These are phyloP conservation scores for Globisporangium mamillatum DNA, from an alignment of 352 stramenopile genomes.

Conservation along the genomic window DNA sequence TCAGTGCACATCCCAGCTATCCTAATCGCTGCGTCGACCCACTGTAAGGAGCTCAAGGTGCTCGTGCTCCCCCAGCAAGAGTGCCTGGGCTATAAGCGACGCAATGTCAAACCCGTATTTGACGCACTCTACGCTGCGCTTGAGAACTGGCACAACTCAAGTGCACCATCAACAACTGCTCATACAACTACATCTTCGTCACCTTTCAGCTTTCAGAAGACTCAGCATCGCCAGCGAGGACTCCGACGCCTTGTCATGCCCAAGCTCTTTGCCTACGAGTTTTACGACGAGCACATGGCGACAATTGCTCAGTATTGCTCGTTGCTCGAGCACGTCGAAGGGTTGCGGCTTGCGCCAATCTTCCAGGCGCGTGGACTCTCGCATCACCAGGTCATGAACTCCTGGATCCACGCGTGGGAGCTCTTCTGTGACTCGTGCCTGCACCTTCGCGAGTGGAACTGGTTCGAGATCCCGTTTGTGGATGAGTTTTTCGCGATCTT, in stretches of 20 bases:
- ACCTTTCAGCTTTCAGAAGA: neutral
- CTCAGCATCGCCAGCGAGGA: conserved; percentile 6
- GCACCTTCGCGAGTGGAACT: conserved; percentile 25
- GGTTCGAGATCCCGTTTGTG: conserved; percentile 34
- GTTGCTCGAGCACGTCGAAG: conserved; percentile 24
- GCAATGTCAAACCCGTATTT: conserved; percentile 17
- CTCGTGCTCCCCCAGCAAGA: conserved; percentile 20
- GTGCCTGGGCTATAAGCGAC: conserved; percentile 16
- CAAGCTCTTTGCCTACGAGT: conserved; percentile 30
- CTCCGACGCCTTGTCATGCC: conserved; percentile 29
- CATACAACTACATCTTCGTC: neutral
- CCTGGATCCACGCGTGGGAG: conserved; percentile 24
- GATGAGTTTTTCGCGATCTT: conserved; percentile 32
- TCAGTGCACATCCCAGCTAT: conserved; percentile 10
- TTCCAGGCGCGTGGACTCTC: conserved; percentile 23
- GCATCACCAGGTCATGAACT: conserved; percentile 25
- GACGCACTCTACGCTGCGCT: conserved; percentile 15
- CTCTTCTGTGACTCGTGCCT: conserved; percentile 28
- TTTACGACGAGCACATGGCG: conserved; percentile 20
- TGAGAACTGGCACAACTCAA: conserved; percentile 5
- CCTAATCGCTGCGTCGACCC: conserved; percentile 6
- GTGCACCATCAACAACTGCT: neutral
- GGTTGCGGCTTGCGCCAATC: conserved; percentile 26
- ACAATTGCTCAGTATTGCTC: conserved; percentile 22
- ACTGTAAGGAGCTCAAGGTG: conserved; percentile 11